Percentiles rank a stretch among this genome's conserved stretches.
Conservation (phyloP, 208 protist species). For the Trypanosomatidae sp. region DNA sequence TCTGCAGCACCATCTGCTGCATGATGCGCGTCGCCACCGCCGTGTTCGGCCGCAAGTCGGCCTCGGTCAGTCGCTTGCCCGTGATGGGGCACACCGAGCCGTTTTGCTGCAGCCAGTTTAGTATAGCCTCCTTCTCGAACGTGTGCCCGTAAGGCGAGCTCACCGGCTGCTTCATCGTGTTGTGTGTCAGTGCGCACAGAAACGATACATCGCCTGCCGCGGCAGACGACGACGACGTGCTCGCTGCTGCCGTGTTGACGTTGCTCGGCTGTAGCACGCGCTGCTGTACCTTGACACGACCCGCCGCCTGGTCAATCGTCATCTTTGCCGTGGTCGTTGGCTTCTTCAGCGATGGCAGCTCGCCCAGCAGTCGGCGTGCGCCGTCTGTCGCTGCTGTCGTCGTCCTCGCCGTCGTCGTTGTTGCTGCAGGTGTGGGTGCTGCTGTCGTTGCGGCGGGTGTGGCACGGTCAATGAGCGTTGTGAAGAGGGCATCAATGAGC, state of each 20-base stretch:
- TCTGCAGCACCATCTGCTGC: slow-evolving; percentile 65
- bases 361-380: slow-evolving; percentile 25
- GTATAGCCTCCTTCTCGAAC: slow-evolving; percentile 76
- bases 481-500: slow-evolving; percentile 43
- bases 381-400: slow-evolving; percentile 7
- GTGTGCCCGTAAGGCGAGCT: slow-evolving; percentile 83
- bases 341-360: slow-evolving; percentile 46
- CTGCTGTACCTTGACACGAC: slow-evolving; percentile 20
- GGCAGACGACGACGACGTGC: slow-evolving; percentile 15
- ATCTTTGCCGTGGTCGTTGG: slow-evolving; percentile 41
- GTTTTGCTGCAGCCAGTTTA: slow-evolving; percentile 79
- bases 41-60: slow-evolving; percentile 48
- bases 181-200: slow-evolving; percentile 73
- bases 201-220: slow-evolving; percentile 39
- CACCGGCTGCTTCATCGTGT: slow-evolving; percentile 87
- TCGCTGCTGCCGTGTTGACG: slow-evolving; percentile 10
- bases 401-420: neutral
- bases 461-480: neutral
- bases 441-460: neutral
- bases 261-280: neutral
- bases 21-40: slow-evolving; percentile 57
- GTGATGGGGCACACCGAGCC: slow-evolving; percentile 86
- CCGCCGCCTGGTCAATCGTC: slow-evolving; percentile 55
- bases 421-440: neutral
- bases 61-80: slow-evolving; percentile 54